Evolutionary conservation across 768 basidiomycete species (phyloP), one percentile per base, ranked within the genome.

Genomic region (Boletus huronensis): DNA sequence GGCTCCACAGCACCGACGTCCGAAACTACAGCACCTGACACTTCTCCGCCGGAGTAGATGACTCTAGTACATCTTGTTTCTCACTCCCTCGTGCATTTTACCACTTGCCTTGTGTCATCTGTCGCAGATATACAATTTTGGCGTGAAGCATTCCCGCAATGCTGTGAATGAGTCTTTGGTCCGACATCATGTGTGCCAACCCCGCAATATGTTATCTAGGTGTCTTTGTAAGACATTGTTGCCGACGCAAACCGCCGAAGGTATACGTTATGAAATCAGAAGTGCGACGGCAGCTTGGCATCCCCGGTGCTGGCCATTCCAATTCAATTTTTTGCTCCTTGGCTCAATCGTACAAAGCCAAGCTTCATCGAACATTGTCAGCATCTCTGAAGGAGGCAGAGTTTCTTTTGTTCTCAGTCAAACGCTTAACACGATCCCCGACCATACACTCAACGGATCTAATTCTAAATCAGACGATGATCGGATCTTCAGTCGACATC

Each of bases 41-140:
- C 43, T 8, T 34, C 43, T 31, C 47, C 60, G 8, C 25, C 54
- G 6, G 52, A 62, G 44, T 69, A 62, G 58, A 44, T 48, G 17
- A 6, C 23, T 48, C 29, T 36, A 45, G 28, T 51, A 41, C 25
- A 35, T 19, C n/a, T 39, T 42, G 31, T 19, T 26, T 43, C 50
- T 45, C 13, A 43, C 23, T 23, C 34, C n/a, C 48, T 38, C 36
- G 8, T 32, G 19, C 54, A 28, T 48, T 31, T 46, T 58, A 45
- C 38, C 32, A 29, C 41, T 13, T 32, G 44, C 50, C 21, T 53
- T 55, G 58, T 57, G 32, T 53, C 41, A 3, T 46, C 25, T 11
- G 16, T 26, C n/a, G 6, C 47, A 42, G 52, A 54, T 53, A 58
- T 42, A 48, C 43, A 28, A 40, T n/a, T 31, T 45, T 46, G 32